A percentile compares a stretch with the other conserved stretches of the same genome.
Conservation (phyloP, 768 basidiomycete species). For the Pleurotus giganteus region DNA sequence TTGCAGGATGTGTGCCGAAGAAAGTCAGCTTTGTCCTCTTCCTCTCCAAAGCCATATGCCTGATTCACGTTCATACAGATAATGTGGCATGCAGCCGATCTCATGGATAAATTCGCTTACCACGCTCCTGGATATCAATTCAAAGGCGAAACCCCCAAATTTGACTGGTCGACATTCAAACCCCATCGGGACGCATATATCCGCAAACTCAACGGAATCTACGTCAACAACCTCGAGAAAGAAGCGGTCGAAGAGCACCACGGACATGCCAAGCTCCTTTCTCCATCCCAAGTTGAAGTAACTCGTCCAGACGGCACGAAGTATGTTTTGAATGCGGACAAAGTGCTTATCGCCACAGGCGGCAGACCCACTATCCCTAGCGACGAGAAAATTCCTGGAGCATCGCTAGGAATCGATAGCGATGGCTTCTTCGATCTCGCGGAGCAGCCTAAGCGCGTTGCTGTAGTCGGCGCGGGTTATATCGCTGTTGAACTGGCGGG, state of each 20-base stretch:
- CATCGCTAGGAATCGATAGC: slow-evolving; percentile 85
- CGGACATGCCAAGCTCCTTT: slow-evolving; percentile 73
- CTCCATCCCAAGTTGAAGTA: slow-evolving; percentile 70
- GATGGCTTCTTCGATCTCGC: slow-evolving; percentile 96
- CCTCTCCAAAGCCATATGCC: slow-evolving; percentile 1
- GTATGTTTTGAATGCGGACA: slow-evolving; percentile 73
- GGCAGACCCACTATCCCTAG: slow-evolving; percentile 80
- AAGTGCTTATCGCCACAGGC: slow-evolving; percentile 84
- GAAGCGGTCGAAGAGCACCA: slow-evolving; percentile 87
- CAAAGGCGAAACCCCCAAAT: slow-evolving; percentile 57
- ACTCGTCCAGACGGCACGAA: slow-evolving; percentile 62
- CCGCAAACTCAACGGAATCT: slow-evolving; percentile 83
- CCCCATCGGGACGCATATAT: slow-evolving; percentile 96
- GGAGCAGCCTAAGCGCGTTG: slow-evolving; percentile 89
- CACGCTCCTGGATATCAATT: slow-evolving; percentile 76
- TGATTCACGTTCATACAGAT: slow-evolving; percentile 50
- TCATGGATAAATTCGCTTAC: slow-evolving; percentile 79
- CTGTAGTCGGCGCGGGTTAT: slow-evolving; percentile 95
- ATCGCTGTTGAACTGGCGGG: slow-evolving; percentile 98
- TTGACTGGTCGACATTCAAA: slow-evolving; percentile 92
- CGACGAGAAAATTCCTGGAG: slow-evolving; percentile 83
- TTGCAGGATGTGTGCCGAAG: slow-evolving; percentile 93
- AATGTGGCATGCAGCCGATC: slow-evolving; percentile 97
- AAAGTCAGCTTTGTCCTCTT: slow-evolving; percentile 51
- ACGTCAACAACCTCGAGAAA: slow-evolving; percentile 83